Conservation (phyloP, 306 rosid species). For the Cyamopsis tetragonoloba region DNA sequence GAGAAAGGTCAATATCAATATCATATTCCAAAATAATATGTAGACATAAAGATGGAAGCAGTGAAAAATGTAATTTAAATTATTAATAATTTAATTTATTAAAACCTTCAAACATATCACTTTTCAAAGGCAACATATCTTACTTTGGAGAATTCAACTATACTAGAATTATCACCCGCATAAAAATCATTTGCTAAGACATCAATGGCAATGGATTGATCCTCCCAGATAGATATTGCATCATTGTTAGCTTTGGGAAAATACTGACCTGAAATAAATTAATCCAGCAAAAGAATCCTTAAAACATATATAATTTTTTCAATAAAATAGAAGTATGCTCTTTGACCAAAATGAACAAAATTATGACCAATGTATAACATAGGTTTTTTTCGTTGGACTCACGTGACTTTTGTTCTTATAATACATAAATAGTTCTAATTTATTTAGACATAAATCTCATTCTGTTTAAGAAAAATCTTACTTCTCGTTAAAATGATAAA, state of each 20-base stretch:
- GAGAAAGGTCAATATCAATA: neutral
- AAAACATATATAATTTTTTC: neutral
- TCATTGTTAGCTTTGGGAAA: conserved; percentile 71
- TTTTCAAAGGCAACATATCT: conserved; percentile 6
- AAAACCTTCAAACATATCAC: neutral
- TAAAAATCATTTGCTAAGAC: conserved; percentile 67
- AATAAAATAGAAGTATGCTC: neutral
- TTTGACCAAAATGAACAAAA: too few relatives aligned
- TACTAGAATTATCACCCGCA: conserved; percentile 69
- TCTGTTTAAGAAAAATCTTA: too few relatives aligned
- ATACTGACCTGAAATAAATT: conserved; percentile 58
- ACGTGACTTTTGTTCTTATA: too few relatives aligned
- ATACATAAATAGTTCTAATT: too few relatives aligned
- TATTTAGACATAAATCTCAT: too few relatives aligned
- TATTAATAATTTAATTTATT: neutral
- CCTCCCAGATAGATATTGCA: conserved; percentile 70
- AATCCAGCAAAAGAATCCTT: neutral
- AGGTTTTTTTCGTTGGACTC: too few relatives aligned
- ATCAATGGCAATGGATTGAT: conserved; percentile 67
- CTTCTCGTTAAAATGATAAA: too few relatives aligned
- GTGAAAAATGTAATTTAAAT: neutral
- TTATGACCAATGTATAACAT: too few relatives aligned
- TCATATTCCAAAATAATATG: neutral
- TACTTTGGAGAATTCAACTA: conserved; percentile 62
- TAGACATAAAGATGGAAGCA: conserved; percentile 11